phyloP scores from a whole-genome alignment of 202 grass and related monocot genomes.

The Alloteropsis angusta region DNA sequence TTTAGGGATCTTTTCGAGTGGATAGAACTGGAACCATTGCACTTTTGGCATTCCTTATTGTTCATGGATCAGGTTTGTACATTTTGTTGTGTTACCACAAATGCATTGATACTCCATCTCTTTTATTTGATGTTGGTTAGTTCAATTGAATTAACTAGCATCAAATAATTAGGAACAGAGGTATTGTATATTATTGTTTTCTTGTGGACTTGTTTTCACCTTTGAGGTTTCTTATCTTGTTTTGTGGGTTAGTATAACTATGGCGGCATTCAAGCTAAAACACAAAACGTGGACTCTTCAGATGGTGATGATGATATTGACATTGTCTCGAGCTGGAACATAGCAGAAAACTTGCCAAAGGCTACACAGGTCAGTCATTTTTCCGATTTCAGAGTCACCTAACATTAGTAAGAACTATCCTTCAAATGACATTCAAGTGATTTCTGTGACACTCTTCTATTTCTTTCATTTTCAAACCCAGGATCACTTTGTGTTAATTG shows the following conservation, averaged over 20 bases:
- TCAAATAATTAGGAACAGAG: no score
- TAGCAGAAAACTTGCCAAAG: conserved; percentile 81
- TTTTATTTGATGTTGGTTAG: no score
- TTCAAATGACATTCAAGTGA: conserved; percentile 10
- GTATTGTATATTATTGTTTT: not conserved
- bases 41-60: conserved; percentile 85
- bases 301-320: conserved; percentile 55
- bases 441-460: conserved; percentile 1
- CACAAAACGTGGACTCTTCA: conserved; percentile 16
- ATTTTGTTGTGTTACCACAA: conserved; percentile 3
- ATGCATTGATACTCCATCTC: not conserved
- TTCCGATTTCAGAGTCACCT: not conserved
- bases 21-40: conserved; percentile 93
- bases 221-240: conserved; percentile 29
- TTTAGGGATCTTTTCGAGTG: conserved; percentile 95
- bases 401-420: conserved; percentile 3
- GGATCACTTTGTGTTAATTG: conserved; percentile 90
- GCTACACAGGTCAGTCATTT: conserved; percentile 55
- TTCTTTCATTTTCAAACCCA: conserved; percentile 18
- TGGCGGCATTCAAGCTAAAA: conserved; percentile 86
- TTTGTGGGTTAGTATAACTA: conserved; percentile 72
- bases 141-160: no score
- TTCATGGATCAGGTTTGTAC: conserved; percentile 93
- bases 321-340: conserved; percentile 91
- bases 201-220: not conserved